Evolutionary conservation across 495 filamentous ascomycete genomes (phyloP).

Genomic region (Rhypophila decipiens): DNA sequence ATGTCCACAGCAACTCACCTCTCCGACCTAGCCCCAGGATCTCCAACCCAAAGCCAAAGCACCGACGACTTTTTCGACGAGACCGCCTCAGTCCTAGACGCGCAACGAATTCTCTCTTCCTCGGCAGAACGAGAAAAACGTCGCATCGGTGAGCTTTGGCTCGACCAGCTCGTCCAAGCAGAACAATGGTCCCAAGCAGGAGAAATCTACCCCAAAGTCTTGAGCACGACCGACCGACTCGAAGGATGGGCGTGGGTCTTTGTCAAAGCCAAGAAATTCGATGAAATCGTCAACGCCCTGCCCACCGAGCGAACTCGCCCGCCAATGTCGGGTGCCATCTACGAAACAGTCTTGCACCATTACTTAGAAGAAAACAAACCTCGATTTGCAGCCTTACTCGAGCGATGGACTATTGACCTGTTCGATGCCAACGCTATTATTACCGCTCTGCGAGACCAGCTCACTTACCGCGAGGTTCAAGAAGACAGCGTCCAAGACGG

Average conservation of each 20-base stretch:
- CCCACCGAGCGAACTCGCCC: constrained; percentile 69
- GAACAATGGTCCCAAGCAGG: constrained; percentile 74
- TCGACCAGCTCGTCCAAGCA: constrained; percentile 69
- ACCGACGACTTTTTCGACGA: constrained; percentile 80
- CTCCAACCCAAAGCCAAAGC: constrained; percentile 41
- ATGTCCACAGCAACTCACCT: constrained; percentile 35
- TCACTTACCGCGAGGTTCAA: constrained; percentile 59
- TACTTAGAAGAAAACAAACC: constrained; percentile 68
- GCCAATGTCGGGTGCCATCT: constrained; percentile 72
- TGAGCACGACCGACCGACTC: constrained; percentile 75
- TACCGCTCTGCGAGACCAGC: constrained; percentile 63
- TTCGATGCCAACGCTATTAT: constrained; percentile 69
- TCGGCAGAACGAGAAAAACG: constrained; percentile 84
- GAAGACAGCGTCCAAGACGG: constrained; percentile 64
- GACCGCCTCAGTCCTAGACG: constrained; percentile 54
- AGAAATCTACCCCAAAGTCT: constrained; percentile 68
- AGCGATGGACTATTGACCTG: constrained; percentile 76
- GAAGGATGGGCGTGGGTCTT: constrained; percentile 93
- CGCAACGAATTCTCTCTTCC: constrained; percentile 47
- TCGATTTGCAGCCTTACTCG: constrained; percentile 69
- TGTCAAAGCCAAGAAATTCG: constrained; percentile 72
- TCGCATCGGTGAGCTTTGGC: constrained; percentile 85
- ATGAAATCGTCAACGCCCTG: constrained; percentile 82
- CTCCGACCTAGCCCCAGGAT: constrained; percentile 31
- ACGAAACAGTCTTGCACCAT: constrained; percentile 78